Percentiles rank a stretch among this genome's conserved stretches.
These are phyloP conservation scores for Eucommia ulmoides DNA, from an alignment of 257 asterid species.

Conservation along the genomic window DNA sequence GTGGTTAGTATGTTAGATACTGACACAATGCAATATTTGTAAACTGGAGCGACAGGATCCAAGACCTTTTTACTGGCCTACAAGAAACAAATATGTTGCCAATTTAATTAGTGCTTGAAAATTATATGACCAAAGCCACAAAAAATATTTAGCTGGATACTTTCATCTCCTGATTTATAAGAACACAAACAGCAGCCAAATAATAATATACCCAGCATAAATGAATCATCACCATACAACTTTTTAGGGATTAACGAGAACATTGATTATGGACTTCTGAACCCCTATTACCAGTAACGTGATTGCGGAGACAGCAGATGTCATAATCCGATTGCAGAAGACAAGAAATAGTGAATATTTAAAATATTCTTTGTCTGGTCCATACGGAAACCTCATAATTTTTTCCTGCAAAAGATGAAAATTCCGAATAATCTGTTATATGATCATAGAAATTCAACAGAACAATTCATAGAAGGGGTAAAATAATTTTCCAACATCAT, in stretches of 20 bases:
- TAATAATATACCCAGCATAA: too few relatives aligned
- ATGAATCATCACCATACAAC: too few relatives aligned
- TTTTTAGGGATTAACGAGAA: too few relatives aligned
- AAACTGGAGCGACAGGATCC: constrained; percentile 95
- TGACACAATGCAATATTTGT: constrained; percentile 71
- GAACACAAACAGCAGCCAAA: too few relatives aligned
- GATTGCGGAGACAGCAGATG: constrained; percentile 88
- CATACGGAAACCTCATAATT: constrained; percentile 96
- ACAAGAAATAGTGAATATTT: constrained; percentile 84
- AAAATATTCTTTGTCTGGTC: constrained; percentile 65
- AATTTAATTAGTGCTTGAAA: too few relatives aligned
- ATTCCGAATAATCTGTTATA: constrained; percentile 5
- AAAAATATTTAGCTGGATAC: neutral
- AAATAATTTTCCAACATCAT: neutral
- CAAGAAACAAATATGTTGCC: constrained; percentile 6
- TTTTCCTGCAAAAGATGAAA: constrained; percentile 63
- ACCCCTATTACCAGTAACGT: constrained; percentile 83
- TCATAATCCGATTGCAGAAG: constrained; percentile 92
- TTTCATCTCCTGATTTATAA: too few relatives aligned
- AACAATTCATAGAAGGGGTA: neutral
- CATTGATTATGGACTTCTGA: too few relatives aligned
- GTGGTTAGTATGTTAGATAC: constrained; percentile 92
- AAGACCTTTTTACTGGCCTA: constrained; percentile 71
- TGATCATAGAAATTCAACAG: neutral
- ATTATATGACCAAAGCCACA: constrained; percentile 9